A percentile compares a stretch with the other conserved stretches of the same genome.
These are phyloP conservation scores for Glycine latifolia DNA, from an alignment of 306 rosid genomes.

Conservation along the genomic window DNA sequence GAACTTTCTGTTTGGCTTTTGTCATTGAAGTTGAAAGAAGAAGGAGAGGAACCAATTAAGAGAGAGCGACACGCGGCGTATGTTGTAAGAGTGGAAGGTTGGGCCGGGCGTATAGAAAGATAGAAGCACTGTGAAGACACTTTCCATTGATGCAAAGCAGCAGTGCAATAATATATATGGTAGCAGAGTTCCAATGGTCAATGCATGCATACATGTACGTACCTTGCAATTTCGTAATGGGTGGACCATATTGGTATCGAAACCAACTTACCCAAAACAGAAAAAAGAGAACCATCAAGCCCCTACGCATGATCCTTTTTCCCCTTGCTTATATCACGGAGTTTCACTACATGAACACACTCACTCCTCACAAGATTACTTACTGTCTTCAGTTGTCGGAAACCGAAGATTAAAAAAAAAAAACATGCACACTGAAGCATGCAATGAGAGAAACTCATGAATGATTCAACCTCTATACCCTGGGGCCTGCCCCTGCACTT, in stretches of 20 bases:
- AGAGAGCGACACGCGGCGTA: constrained; percentile 33
- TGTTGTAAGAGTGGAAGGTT: constrained; percentile 1
- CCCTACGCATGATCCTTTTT: constrained; percentile 23
- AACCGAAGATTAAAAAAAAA: constrained; percentile 14
- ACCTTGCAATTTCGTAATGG: constrained; percentile 8
- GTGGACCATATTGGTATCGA: constrained; percentile 35
- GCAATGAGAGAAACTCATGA: constrained; percentile 41
- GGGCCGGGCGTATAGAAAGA: constrained; percentile 29
- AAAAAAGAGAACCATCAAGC: constrained; percentile 29
- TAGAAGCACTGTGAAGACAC: neutral
- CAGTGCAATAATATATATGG: constrained; percentile 2
- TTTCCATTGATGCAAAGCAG: neutral
- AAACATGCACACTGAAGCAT: neutral
- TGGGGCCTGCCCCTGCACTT: constrained; percentile 46
- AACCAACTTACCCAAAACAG: constrained; percentile 42
- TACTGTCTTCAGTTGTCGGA: neutral
- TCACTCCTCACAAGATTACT: constrained; percentile 36
- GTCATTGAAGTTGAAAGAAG: constrained; percentile 14
- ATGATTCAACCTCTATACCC: constrained; percentile 48
- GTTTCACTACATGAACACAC: constrained; percentile 41
- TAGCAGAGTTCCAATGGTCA: constrained; percentile 22
- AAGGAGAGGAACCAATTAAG: neutral
- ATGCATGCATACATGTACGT: constrained; percentile 1
- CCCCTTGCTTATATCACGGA: constrained; percentile 37
- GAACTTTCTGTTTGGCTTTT: neutral